Base-by-base conservation (phyloP, 2,329 filamentous ascomycete genomes). In the Didymella segeticola region DNA sequence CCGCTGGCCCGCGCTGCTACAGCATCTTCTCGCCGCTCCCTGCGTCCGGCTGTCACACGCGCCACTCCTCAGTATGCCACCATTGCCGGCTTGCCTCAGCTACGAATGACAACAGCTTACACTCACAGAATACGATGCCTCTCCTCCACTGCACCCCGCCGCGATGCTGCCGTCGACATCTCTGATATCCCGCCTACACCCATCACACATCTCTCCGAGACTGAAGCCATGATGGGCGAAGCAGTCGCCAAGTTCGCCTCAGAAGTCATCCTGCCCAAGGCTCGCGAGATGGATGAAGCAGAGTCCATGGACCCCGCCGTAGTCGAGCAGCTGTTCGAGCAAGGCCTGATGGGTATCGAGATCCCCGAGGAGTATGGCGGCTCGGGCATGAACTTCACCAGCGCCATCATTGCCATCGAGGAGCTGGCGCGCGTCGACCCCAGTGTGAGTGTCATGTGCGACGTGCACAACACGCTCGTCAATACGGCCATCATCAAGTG, bases 381-480 rank as follows among this genome's bases (percentile, higher is more conserved):
- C 57, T 91, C 93, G 0, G 95, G 93, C 65, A 98, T 99, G 95
- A 97, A 97, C 84, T 99, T 99, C 79, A 98, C 95, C 1, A 82
- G 93, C 1, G 93, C 93, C 57, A 96, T 99, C 72, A 88, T 99
- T 37, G 93, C 91, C 23, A 99, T 99, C 67, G 95, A 99, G 79
- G 95, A 99, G 82, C 82, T 99, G 57, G 95, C 95, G 1, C 86
- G 92, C 52, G 90, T 96, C 15, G 95, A 99, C 71, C 95, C 95
- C 33, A 96, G 90, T 63, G 95, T 99, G 59, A 93, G 90, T 70
- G 95, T 99, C 59, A 79, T 99, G 80, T 91, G 93, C 52, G 95
- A 99, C 75, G 95, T 99, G 19, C 95, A 99, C 82, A 99, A 99
- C 79, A 99, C 95, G 1, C 83, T 99, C 45, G 93, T 96, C 76